Percentiles rank a stretch among this genome's conserved stretches.
These are phyloP conservation scores for Athelia psychrophila DNA, from an alignment of 1,284 basidiomycete genomes.

Conservation along the genomic window DNA sequence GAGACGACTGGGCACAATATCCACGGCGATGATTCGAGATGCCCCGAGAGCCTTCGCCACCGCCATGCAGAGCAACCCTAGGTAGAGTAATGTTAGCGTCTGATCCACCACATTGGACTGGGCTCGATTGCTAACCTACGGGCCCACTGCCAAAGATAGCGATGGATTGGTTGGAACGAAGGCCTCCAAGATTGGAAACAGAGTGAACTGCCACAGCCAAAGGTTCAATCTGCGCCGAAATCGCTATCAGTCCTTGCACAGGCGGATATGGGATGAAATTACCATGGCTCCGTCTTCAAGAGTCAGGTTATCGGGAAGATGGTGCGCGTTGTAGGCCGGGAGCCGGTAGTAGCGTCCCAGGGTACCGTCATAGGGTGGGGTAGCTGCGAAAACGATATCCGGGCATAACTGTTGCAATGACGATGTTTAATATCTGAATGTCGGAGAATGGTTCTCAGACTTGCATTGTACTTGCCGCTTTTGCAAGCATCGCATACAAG, in stretches of 20 bases:
- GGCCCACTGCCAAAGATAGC: slow-evolving; percentile 90
- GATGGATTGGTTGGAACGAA: slow-evolving; percentile 73
- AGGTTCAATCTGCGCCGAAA: slow-evolving; percentile 79
- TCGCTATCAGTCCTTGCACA: slow-evolving; percentile 1
- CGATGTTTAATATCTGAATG: too few relatives aligned
- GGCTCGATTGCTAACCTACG: slow-evolving; percentile 35
- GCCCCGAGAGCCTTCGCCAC: slow-evolving; percentile 90
- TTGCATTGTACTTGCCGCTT: slow-evolving; percentile 76
- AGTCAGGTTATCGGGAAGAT: slow-evolving; percentile 68
- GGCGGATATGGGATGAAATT: slow-evolving; percentile 11
- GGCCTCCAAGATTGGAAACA: slow-evolving; percentile 73
- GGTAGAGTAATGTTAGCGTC: not conserved
- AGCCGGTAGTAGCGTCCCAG: slow-evolving; percentile 79
- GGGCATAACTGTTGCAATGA: slow-evolving; percentile 57
- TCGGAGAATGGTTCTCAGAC: slow-evolving; percentile 9
- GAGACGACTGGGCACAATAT: slow-evolving; percentile 82
- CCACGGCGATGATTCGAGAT: slow-evolving; percentile 76
- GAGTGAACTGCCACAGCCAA: slow-evolving; percentile 91
- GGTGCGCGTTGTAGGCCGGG: slow-evolving; percentile 73
- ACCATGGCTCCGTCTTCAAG: slow-evolving; percentile 87
- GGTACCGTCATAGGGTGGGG: slow-evolving; percentile 89
- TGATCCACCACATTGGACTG: slow-evolving; percentile 35
- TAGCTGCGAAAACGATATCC: slow-evolving; percentile 82
- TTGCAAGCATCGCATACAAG: slow-evolving; percentile 74
- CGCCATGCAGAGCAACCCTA: slow-evolving; percentile 78